These are phyloP conservation scores for Phytopythium mirpurense DNA, from an alignment of 352 stramenopile species.

Conservation along the genomic window DNA sequence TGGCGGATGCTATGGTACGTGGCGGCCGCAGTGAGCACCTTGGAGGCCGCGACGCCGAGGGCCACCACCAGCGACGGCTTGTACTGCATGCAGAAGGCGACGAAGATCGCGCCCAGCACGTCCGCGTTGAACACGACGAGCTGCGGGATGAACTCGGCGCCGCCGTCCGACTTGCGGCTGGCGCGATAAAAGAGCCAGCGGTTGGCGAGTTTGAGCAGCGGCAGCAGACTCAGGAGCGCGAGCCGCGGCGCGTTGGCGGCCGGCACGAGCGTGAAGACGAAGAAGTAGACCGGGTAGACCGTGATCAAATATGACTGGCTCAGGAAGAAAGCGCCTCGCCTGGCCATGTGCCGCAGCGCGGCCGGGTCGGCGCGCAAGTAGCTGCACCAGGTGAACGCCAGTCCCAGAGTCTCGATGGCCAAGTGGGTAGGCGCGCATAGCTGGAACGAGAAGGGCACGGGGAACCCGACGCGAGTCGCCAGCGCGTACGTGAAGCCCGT, in stretches of 20 bases:
- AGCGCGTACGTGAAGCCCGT: neutral
- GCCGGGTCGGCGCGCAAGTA: neutral
- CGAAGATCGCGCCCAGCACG: conserved; percentile 21
- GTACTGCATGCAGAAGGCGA: conserved; percentile 27
- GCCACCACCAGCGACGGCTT: conserved; percentile 14
- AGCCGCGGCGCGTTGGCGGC: conserved; percentile 6
- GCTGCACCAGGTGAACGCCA: neutral
- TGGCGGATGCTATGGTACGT: conserved; percentile 9
- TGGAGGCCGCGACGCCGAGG: conserved; percentile 14
- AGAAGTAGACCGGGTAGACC: conserved; percentile 18
- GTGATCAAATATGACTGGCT: conserved; percentile 14
- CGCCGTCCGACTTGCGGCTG: conserved; percentile 8
- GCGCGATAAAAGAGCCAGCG: conserved; percentile 14
- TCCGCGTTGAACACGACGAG: conserved; percentile 29
- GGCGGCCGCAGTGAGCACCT: conserved; percentile 11
- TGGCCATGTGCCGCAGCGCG: neutral
- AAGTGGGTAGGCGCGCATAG: neutral
- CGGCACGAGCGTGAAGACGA: conserved; percentile 11
- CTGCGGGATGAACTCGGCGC: conserved; percentile 12
- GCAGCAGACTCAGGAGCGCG: conserved; percentile 6
- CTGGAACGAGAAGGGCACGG: conserved; percentile 22
- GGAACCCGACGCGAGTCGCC: conserved; percentile 13
- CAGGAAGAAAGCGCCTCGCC: conserved; percentile 9
- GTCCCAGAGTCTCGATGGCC: neutral
- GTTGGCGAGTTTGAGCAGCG: conserved; percentile 15